Base-by-base conservation (phyloP, 2,329 filamentous ascomycete species). In the Claviceps sp. region DNA sequence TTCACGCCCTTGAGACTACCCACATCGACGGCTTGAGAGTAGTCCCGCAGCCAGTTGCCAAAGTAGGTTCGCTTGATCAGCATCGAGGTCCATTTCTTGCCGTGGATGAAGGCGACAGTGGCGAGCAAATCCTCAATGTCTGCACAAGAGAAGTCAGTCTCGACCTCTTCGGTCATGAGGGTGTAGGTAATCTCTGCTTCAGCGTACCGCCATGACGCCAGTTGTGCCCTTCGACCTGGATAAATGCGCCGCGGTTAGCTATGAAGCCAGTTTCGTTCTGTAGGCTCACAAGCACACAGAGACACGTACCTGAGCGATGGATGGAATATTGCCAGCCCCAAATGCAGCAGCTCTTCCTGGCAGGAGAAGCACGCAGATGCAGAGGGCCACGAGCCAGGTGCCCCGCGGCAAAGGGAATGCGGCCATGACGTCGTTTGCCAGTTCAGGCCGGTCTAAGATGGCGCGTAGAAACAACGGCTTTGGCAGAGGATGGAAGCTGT, bases 1-100 rank as follows among this genome's bases (percentile, higher is more conserved):
- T 86, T 87, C 54, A 88, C 82, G 55, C 82, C 83, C 68, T 89
- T 90, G 55, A 93, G 67, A 55, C 84, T 88, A 48, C 85, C 85
- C 13, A 90, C 83, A 62, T 91, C 87, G 65, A 91, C 77, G 38
- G 86, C 87, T 62, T 91, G 86, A 13, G 85, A 89, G 65, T 93
- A 93, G 70, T 91, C 87, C 55, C 87, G 78, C 42, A 91, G 72
- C 86, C 87, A 93, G 67, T 93, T 93, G 53, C 87, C 86, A 71
- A 91, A 91, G 69, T 89, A 91, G 34, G 84, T 83, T 52, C 86
- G 77, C 68, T 85, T 85, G 50, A 91, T 76, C 69, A 86, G 79
- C 73, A 86, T 82, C 14, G 81, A 81, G 1, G 85, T 86, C 87
- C 87, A 93, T 71, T 91, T 91, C 64, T 89, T 87, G 53, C 86